Evolutionary conservation across 768 basidiomycete genomes (phyloP).

Genomic region (Dentipellis fragilis): DNA sequence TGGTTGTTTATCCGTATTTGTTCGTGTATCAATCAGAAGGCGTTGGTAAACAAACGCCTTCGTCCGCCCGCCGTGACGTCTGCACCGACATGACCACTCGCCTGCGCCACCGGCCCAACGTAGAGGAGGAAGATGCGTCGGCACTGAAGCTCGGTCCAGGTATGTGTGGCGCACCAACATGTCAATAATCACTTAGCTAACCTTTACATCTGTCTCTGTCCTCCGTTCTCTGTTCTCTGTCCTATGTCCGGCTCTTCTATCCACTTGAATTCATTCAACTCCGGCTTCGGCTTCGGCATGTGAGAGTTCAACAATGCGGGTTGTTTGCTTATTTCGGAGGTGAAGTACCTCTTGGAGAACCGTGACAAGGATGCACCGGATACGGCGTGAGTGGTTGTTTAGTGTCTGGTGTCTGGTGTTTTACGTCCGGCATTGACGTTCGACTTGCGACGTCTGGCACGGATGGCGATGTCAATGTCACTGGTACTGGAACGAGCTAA

Average conservation of each 20-base stretch:
- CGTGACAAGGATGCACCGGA: slow-evolving; percentile 82
- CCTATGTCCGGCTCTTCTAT: no score
- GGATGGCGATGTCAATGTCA: no score
- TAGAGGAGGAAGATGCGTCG: slow-evolving; percentile 81
- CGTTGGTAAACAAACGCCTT: not conserved
- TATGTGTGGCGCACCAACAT: slow-evolving; percentile 15
- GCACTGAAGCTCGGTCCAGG: slow-evolving; percentile 75
- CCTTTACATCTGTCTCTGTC: not conserved
- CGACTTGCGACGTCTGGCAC: no score
- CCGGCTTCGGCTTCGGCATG: no score
- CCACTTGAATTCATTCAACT: no score
- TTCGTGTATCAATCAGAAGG: not conserved
- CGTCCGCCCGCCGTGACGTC: not conserved
- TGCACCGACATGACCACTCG: slow-evolving; percentile 37
- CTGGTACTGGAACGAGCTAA: no score
- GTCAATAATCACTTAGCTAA: no score
- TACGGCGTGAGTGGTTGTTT: slow-evolving; percentile 50
- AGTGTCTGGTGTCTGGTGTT: slow-evolving; percentile 37
- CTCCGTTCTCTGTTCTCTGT: not conserved
- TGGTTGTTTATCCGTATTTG: not conserved
- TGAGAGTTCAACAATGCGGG: slow-evolving; percentile 87
- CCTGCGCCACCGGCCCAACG: slow-evolving; percentile 47
- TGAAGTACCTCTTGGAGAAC: slow-evolving; percentile 83
- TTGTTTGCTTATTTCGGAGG: slow-evolving; percentile 86
- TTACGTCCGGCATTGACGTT: not conserved